A percentile compares a stretch with the other conserved stretches of the same genome.
These are phyloP conservation scores for Carpinus fangiana DNA, from an alignment of 306 rosid species.

Conservation along the genomic window DNA sequence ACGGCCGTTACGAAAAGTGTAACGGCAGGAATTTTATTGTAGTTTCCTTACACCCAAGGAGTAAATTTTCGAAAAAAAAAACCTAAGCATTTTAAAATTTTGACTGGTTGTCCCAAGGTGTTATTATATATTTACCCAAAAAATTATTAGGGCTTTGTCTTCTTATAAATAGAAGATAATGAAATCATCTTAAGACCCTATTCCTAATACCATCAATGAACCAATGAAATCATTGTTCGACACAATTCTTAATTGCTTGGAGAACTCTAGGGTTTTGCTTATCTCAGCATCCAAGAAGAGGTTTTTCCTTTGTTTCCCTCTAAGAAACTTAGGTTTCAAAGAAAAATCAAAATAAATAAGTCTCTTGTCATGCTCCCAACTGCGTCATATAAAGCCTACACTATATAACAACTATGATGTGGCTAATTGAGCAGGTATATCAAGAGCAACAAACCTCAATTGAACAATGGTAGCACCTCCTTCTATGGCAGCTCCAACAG, in stretches of 20 bases:
- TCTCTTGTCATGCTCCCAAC: not conserved
- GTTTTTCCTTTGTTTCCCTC: not conserved
- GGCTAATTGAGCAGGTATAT: conserved; percentile 11
- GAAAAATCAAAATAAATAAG: too few species aligned
- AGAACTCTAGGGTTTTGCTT: not conserved
- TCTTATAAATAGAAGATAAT: too few species aligned
- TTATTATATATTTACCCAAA: too few species aligned
- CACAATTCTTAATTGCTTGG: not conserved
- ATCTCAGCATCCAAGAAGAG: not conserved
- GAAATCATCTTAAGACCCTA: not conserved
- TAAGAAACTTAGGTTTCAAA: not conserved
- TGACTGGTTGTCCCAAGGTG: too few species aligned
- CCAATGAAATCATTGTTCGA: too few species aligned
- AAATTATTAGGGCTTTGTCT: too few species aligned
- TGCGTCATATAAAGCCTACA: not conserved
- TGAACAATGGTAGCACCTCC: conserved; percentile 96
- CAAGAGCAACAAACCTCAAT: conserved; percentile 61
- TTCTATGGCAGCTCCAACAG: conserved; percentile 82
- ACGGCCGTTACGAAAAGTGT: too few species aligned
- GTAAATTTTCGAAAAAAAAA: too few species aligned
- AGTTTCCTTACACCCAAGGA: too few species aligned
- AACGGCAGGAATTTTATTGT: too few species aligned
- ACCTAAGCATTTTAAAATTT: too few species aligned
- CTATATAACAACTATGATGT: not conserved
- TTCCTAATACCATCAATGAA: not conserved